Evolutionary conservation across 805 yeast genomes (phyloP), one percentile per base, ranked within the genome.

Genomic region (Wickerhamomyces chaumierensis): DNA sequence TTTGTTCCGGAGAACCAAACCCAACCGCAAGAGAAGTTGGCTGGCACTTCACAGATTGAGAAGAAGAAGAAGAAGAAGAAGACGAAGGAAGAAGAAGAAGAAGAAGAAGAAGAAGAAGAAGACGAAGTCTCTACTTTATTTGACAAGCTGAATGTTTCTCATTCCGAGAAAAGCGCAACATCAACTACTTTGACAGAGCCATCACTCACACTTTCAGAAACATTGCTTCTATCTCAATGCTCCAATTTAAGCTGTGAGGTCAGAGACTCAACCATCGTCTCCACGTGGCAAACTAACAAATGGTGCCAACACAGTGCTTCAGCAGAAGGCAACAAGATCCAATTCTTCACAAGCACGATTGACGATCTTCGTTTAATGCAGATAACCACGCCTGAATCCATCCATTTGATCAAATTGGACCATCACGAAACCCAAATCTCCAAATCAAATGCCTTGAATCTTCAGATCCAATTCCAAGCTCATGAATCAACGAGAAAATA

Each of bases 271-370:
- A 33, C 41, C 13, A 36, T 49, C 9, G 39, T 53, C 3, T 51
- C 56, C 1, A 35, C 38, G 17, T 53, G 57, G 57, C 35, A 21
- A 20, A 36, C 40, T 16, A 48, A 46, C 42, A 42, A 44, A 32
- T 53, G 56, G 56, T 44, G 43, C 25, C 32, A 40, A 8, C 36
- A 50, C 17, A 53, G 55, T 3, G 28, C 37, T 9, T 41, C 39
- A 4, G 44, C 45, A 34, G 33, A 41, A 5, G 29, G 29, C 14
- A 45, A 46, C 33, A 38, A 38, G 16, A 15, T 53, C 19, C 42
- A 42, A 17, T 53, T 53, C 42, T 32, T 44, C 5, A 25, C 29
- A 8, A 11, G 5, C 11, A 6, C 25, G 11, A 33, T 31, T n/a
- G 39, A 39, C 32, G 40, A 42, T 18, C 13, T 25, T 15, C 23